These are phyloP conservation scores for Trametes cubensis DNA, from an alignment of 768 basidiomycete species.

Conservation along the genomic window DNA sequence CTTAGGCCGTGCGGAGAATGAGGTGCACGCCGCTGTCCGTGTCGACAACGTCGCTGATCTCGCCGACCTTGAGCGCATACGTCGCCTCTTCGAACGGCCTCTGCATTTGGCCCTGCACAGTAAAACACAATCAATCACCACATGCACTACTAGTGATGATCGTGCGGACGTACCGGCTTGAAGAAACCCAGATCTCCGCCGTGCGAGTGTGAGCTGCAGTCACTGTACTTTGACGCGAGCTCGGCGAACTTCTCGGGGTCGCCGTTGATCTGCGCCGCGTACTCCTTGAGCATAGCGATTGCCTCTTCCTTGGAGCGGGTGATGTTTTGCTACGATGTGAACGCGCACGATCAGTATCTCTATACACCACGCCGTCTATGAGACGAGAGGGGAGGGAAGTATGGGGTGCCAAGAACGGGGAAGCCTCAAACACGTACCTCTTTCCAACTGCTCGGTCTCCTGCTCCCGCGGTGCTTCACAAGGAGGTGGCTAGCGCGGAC, in stretches of 20 bases:
- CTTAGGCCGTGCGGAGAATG: constrained; percentile 79
- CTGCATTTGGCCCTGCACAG: constrained; percentile 83
- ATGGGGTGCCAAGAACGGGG: constrained; percentile 1
- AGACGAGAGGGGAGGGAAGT: background rate
- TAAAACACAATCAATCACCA: background rate
- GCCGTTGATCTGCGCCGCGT: constrained; percentile 62
- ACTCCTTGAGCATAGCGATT: constrained; percentile 69
- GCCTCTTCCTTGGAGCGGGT: constrained; percentile 90
- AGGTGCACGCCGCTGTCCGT: constrained; percentile 96
- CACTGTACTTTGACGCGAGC: constrained; percentile 77
- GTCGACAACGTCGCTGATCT: constrained; percentile 81
- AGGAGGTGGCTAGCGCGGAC: constrained; percentile 95
- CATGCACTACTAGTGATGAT: too few relatives aligned
- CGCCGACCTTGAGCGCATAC: constrained; percentile 67
- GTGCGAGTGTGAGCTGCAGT: constrained; percentile 84
- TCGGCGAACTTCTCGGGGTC: constrained; percentile 64
- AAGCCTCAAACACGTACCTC: constrained; percentile 51
- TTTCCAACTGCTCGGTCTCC: constrained; percentile 83
- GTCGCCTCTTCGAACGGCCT: constrained; percentile 94
- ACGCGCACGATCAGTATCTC: too few relatives aligned
- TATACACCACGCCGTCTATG: background rate
- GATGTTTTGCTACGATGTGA: constrained; percentile 57
- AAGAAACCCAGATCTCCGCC: constrained; percentile 91
- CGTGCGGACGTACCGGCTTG: constrained; percentile 40
- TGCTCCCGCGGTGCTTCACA: constrained; percentile 85